phyloP scores from a whole-genome alignment of 345 rosid genomes.

The Raphanus raphanistrum region DNA sequence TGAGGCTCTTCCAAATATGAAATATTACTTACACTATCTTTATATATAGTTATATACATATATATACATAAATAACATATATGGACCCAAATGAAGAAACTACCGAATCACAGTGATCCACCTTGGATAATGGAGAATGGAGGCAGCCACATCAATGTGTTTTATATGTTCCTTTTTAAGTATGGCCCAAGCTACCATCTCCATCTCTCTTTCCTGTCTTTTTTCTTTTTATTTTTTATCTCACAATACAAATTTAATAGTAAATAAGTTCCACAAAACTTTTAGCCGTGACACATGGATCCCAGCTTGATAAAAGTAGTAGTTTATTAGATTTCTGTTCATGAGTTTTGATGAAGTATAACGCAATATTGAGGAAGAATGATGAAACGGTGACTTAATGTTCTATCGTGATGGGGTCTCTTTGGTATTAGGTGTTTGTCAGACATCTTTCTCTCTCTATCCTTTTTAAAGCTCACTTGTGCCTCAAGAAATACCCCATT shows the following conservation, averaged over 20 bases:
- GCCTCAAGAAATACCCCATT: constrained; percentile 56
- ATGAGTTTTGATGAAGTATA: constrained; percentile 34
- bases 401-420: constrained; percentile 40
- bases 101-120: constrained; percentile 23
- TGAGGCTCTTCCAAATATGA: constrained; percentile 46
- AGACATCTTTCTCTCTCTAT: constrained; percentile 36
- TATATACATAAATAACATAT: not conserved
- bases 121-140: constrained; percentile 28
- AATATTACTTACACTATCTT: constrained; percentile 8
- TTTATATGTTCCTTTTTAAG: constrained; percentile 37
- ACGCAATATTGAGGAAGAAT: constrained; percentile 33
- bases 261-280: constrained; percentile 17
- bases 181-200: constrained; percentile 42
- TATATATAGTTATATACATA: constrained; percentile 26
- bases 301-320: constrained; percentile 22
- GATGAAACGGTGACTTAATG: constrained; percentile 38
- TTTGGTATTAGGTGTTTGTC: constrained; percentile 67
- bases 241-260: not conserved
- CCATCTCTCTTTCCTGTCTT: constrained; percentile 22
- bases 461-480: constrained; percentile 28
- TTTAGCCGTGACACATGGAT: constrained; percentile 35
- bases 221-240: not conserved
- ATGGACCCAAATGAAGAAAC: constrained; percentile 13
- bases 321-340: constrained; percentile 24
- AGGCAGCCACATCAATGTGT: constrained; percentile 36